These are phyloP conservation scores for Cinnamomum micranthum DNA, from an alignment of 164 flowering plant genomes.

Conservation along the genomic window DNA sequence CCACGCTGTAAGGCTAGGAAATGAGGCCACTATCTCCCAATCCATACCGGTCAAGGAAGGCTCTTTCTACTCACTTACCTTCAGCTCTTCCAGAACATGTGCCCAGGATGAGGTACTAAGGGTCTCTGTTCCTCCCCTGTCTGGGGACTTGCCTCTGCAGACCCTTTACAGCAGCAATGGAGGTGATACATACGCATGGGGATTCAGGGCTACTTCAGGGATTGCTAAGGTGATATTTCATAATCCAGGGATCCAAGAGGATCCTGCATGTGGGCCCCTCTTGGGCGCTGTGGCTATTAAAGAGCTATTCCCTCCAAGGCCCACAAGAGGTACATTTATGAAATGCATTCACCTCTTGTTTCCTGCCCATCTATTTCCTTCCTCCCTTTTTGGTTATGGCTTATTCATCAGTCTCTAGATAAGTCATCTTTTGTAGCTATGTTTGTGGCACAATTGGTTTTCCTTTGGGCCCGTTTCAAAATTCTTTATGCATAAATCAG, in stretches of 20 bases:
- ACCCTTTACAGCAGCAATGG: conserved; percentile 81
- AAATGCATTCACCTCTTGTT: no score
- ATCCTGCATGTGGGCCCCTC: conserved; percentile 51
- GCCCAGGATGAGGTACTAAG: conserved; percentile 87
- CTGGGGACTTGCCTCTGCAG: conserved; percentile 75
- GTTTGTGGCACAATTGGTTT: neutral
- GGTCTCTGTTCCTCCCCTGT: conserved; percentile 53
- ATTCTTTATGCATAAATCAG: no score
- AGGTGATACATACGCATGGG: conserved; percentile 80
- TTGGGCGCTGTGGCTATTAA: conserved; percentile 85
- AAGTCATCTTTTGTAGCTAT: neutral
- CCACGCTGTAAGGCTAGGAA: conserved; percentile 90
- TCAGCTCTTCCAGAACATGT: conserved; percentile 88
- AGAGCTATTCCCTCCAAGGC: conserved; percentile 53
- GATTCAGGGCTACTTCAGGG: conserved; percentile 46
- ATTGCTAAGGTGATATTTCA: conserved; percentile 50
- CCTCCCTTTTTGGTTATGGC: neutral
- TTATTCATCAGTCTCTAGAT: neutral
- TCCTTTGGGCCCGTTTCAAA: no score
- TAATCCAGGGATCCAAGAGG: conserved; percentile 89
- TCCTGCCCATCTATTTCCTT: neutral
- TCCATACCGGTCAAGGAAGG: conserved; percentile 52
- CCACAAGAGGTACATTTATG: conserved; percentile 50
- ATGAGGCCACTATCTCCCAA: conserved; percentile 86
- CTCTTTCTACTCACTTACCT: conserved; percentile 66